Evolutionary conservation across 192 early-diverging fungal species (phyloP).

Genomic region (Allomyces macrogynus): DNA sequence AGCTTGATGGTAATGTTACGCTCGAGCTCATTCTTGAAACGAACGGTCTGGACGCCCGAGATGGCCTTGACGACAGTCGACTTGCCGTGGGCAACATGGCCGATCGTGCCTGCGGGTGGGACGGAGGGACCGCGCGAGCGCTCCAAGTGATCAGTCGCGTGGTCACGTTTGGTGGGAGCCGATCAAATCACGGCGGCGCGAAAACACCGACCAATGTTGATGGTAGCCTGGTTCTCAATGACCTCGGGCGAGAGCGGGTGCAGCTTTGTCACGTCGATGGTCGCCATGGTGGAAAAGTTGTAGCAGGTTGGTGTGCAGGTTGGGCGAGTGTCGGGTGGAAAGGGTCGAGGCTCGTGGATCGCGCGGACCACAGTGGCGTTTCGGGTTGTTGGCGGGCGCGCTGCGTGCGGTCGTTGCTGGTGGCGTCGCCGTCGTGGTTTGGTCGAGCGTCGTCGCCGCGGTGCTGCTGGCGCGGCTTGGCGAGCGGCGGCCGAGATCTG

Average conservation of each 20-base stretch:
- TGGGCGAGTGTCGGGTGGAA: too few relatives aligned
- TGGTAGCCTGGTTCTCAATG: constrained; percentile 93
- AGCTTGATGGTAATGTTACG: constrained; percentile 99
- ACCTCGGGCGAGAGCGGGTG: constrained; percentile 80
- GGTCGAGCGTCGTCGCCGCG: too few relatives aligned
- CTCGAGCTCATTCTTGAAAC: constrained; percentile 95
- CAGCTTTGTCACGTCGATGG: constrained; percentile 26
- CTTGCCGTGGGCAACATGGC: constrained; percentile 99
- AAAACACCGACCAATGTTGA: constrained; percentile 73
- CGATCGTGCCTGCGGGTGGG: constrained; percentile 63
- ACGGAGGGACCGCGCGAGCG: neutral
- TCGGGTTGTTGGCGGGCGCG: too few relatives aligned
- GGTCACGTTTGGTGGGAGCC: neutral
- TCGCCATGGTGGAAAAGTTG: neutral
- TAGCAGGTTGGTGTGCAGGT: too few relatives aligned
- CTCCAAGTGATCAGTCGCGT: neutral
- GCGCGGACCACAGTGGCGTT: neutral
- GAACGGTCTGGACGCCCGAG: constrained; percentile 91
- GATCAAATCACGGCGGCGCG: neutral
- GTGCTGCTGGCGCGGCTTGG: too few relatives aligned
- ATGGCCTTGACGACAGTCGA: constrained; percentile 97
- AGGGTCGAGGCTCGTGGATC: too few relatives aligned
- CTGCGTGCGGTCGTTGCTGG: too few relatives aligned
- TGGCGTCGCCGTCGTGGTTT: too few relatives aligned
- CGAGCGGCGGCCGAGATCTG: too few relatives aligned